phyloP scores from a whole-genome alignment of 805 yeast species.

The Sugiyamaella boreocaroliniensis region DNA sequence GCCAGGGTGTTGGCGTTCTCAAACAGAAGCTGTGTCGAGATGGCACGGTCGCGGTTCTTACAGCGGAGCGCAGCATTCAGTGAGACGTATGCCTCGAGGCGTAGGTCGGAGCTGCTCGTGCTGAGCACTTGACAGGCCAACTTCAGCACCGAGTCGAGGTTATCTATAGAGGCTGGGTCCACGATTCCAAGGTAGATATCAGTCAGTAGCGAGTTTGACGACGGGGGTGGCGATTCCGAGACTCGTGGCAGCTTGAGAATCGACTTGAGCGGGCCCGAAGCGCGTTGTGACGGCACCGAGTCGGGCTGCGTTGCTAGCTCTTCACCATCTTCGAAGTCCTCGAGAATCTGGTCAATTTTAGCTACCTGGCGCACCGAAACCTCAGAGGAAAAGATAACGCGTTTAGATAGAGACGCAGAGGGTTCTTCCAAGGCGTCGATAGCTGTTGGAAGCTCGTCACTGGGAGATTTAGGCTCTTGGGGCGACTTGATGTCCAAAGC shows the following conservation, averaged over 20 bases:
- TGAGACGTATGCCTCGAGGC: constrained; percentile 13
- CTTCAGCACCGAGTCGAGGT: constrained; percentile 13
- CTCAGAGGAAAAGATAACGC: neutral
- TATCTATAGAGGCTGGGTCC: constrained; percentile 3
- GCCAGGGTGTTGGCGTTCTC: constrained; percentile 9
- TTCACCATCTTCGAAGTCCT: neutral
- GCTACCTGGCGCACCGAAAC: neutral
- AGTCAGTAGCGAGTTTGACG: neutral
- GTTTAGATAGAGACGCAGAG: neutral
- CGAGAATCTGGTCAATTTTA: neutral
- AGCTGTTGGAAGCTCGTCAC: no score
- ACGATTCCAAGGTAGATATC: constrained; percentile 14
- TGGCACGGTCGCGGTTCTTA: constrained; percentile 1
- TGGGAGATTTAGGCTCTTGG: neutral
- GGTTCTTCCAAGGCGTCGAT: no score
- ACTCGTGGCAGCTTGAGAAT: neutral
- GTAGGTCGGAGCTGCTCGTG: neutral
- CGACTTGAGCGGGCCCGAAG: neutral
- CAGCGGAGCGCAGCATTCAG: constrained; percentile 11
- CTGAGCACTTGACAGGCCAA: constrained; percentile 10
- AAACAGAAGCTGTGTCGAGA: constrained; percentile 13
- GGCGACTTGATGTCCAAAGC: neutral
- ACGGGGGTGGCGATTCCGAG: neutral
- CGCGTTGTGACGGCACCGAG: neutral
- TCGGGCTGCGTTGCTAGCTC: neutral